Conservation (phyloP, 164 flowering plant species). For the Aristolochia contorta region DNA sequence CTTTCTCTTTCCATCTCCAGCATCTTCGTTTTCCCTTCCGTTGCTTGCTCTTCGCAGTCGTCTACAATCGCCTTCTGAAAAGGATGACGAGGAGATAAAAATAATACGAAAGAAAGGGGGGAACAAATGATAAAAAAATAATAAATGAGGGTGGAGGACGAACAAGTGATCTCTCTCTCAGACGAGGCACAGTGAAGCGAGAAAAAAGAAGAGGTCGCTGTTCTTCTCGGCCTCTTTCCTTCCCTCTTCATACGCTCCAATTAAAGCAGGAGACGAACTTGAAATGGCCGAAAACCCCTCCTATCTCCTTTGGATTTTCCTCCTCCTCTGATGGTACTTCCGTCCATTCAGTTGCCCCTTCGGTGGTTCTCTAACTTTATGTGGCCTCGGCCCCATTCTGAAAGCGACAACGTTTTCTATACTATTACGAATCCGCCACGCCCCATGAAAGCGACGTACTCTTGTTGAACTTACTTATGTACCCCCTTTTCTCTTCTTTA, state of each 20-base stretch:
- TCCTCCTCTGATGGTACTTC: too few relatives aligned
- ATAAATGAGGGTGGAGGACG: too few relatives aligned
- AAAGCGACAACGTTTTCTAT: too few relatives aligned
- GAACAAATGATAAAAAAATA: background rate
- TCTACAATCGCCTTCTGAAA: conserved; percentile 41
- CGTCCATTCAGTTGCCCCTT: background rate
- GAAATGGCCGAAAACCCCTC: too few relatives aligned
- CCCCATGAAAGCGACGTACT: too few relatives aligned
- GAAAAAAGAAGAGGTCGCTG: conserved; percentile 35
- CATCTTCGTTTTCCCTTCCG: conserved; percentile 16
- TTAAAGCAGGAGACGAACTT: background rate
- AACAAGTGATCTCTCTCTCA: conserved; percentile 16
- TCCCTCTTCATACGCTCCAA: conserved; percentile 9
- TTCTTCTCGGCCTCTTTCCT: conserved; percentile 19
- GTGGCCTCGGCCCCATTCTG: too few relatives aligned
- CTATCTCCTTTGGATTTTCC: too few relatives aligned
- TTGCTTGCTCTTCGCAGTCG: conserved; percentile 24
- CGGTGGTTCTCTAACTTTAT: too few relatives aligned
- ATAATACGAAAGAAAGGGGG: conserved; percentile 6
- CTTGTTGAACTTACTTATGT: too few relatives aligned
- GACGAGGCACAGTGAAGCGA: conserved; percentile 12
- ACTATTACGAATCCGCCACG: too few relatives aligned
- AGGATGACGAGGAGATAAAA: conserved; percentile 10
- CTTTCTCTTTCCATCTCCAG: conserved; percentile 18
- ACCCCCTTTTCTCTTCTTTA: too few relatives aligned